These are phyloP conservation scores for Chlamydomonas applanata DNA, from an alignment of 139 green algal genomes.

Conservation along the genomic window DNA sequence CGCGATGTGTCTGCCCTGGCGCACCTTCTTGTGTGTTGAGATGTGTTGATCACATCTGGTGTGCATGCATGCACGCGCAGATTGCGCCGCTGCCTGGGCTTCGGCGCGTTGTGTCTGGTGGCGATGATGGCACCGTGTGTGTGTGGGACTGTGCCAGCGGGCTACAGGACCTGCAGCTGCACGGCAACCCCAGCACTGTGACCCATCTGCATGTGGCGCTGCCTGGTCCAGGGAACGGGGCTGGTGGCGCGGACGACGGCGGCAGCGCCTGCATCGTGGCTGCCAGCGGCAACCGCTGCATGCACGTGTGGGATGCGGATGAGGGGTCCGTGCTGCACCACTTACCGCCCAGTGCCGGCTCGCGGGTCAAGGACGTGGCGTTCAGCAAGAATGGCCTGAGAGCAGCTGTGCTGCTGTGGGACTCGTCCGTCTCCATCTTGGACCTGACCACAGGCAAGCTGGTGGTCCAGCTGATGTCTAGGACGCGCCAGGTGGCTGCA, in stretches of 20 bases:
- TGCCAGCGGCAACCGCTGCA: background rate
- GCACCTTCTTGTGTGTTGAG: too few relatives aligned
- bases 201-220: background rate
- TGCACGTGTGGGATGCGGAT: background rate
- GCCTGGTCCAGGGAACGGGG: too few relatives aligned
- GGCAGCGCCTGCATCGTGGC: background rate
- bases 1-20: too few relatives aligned
- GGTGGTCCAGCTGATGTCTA: slow-evolving; percentile 50
- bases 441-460: slow-evolving; percentile 47
- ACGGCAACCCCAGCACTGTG: background rate
- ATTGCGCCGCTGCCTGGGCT: too few relatives aligned
- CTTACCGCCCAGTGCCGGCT: slow-evolving; percentile 43
- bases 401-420: slow-evolving; percentile 48
- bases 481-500: slow-evolving; percentile 7
- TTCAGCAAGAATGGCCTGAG: slow-evolving; percentile 30
- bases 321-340: background rate
- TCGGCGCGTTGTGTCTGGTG: slow-evolving; percentile 17
- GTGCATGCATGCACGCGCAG: too few relatives aligned
- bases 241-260: too few relatives aligned
- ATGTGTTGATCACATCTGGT: too few relatives aligned
- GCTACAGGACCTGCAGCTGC: background rate
- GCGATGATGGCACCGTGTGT: slow-evolving; percentile 29
- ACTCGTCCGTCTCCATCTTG: slow-evolving; percentile 63
- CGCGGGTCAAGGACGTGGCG: slow-evolving; percentile 54
- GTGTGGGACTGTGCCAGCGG: slow-evolving; percentile 26